Evolutionary conservation across 805 yeast genomes (phyloP), one percentile per base, ranked within the genome.

Genomic region (Candida montana): DNA sequence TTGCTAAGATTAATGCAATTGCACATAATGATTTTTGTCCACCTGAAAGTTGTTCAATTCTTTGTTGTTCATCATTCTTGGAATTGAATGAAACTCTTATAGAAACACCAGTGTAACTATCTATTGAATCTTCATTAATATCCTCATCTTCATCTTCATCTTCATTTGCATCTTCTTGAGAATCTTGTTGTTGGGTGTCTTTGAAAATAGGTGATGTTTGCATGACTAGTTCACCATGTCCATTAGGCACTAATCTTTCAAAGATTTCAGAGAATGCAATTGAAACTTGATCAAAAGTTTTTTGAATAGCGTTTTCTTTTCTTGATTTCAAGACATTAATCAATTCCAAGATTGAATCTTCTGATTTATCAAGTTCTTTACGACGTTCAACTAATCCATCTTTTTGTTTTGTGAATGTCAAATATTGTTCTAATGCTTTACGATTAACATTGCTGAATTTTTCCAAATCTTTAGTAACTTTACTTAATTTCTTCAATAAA

Each of bases 11-110:
- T 38, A 93, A 72, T 0, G 98, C 90, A 51, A 93, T 79, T 1
- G 99, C 98, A 68, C 98, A 90, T n/a, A 93, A 68, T 0, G 97
- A 85, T 59, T 91, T 91, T 57, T 93, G 99, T 10, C 99, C 99
- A 31, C 99, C 99, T 1, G 96, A 87, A 15, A 93, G 69, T 58
- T 90, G 97, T 58, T 88, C 95, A 42, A 91, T 82, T 47, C 85
- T 72, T 46, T 83, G 84, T 59, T 87, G 96, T 51, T 89, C 96
- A 56, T 90, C 84, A 21, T 74, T 71, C 55, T 81, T 81, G 9
- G 95, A 83, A 58, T 88, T 91, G 70, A 91, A 91, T 0, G 96
- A 86, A 3, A 90, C 97, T 9, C 82, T 71, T 41, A 93, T 86
- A 0, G 95, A 76, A 3, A 91, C 88, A 19, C 98, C 98, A 10